Conservation (phyloP, 2,329 filamentous ascomycete genomes). For the Aspergillus oerlinghausenensis region DNA sequence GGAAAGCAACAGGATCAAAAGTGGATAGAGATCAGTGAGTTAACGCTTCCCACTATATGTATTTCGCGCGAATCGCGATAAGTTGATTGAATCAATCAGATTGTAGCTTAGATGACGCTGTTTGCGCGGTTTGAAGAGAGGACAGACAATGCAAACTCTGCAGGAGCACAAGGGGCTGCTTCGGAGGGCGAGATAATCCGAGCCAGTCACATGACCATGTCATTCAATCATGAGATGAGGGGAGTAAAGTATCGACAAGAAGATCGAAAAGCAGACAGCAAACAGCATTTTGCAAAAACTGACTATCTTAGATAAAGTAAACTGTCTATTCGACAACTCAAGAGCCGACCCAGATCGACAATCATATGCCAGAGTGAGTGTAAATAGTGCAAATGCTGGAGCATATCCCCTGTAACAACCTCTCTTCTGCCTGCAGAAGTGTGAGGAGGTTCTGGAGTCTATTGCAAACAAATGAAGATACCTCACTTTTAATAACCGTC, state of each 20-base stretch:
- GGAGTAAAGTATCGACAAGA: no score
- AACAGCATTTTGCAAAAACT: not conserved
- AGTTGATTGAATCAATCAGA: slow-evolving; percentile 18
- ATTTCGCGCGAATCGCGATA: slow-evolving; percentile 13
- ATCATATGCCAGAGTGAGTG: not conserved
- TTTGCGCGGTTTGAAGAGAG: slow-evolving; percentile 38
- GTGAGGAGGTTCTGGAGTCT: not conserved
- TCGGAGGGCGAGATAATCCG: not conserved
- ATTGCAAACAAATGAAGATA: not conserved
- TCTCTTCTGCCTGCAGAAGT: not conserved
- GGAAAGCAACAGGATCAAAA: not conserved
- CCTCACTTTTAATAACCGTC: slow-evolving; percentile 46
- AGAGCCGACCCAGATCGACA: not conserved
- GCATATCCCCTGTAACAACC: not conserved
- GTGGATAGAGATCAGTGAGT: slow-evolving; percentile 1
- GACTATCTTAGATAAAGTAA: not conserved
- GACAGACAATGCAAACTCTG: slow-evolving; percentile 40
- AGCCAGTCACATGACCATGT: not conserved
- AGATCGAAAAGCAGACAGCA: not conserved
- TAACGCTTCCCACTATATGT: slow-evolving; percentile 8
- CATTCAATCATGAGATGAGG: no score
- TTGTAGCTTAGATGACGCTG: slow-evolving; percentile 26
- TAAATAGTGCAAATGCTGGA: not conserved
- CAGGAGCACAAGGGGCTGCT: slow-evolving; percentile 16
- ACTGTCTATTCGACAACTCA: not conserved